Conservation (phyloP, 345 rosid genomes). For the Carallia pectinifolia region DNA sequence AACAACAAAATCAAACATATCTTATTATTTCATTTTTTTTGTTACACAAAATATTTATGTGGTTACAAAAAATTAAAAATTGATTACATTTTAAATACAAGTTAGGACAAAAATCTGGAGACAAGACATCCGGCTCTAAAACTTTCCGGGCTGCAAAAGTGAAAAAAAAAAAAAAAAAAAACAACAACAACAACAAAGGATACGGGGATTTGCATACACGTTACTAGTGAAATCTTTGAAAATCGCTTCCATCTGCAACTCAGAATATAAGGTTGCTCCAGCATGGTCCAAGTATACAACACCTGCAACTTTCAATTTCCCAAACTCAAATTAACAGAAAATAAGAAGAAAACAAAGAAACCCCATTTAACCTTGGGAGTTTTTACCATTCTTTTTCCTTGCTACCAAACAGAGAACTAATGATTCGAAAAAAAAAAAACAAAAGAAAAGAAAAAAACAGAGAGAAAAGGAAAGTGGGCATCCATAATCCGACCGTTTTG, state of each 20-base stretch:
- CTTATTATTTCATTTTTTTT: no score
- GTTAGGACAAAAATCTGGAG: no score
- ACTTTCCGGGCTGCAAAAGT: no score
- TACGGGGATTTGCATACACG: conserved; percentile 97
- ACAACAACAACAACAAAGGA: conserved; percentile 33
- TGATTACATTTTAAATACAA: no score
- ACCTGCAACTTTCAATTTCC: conserved; percentile 38
- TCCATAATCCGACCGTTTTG: conserved; percentile 31
- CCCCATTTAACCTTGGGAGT: no score
- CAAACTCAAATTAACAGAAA: neutral
- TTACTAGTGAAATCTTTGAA: conserved; percentile 54
- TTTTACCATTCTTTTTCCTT: no score
- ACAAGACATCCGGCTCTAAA: no score
- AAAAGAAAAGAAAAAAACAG: neutral
- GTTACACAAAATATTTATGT: no score
- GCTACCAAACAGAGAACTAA: no score
- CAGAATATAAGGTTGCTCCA: conserved; percentile 93
- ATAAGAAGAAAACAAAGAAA: neutral
- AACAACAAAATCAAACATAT: no score
- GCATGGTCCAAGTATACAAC: conserved; percentile 92
- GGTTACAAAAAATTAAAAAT: no score
- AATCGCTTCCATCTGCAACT: conserved; percentile 84
- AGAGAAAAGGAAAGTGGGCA: neutral
- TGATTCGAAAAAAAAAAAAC: no score
- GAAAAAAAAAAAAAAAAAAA: neutral